Conservation (phyloP, 78 protist genomes). For the Capsaspora owczarzaki region DNA sequence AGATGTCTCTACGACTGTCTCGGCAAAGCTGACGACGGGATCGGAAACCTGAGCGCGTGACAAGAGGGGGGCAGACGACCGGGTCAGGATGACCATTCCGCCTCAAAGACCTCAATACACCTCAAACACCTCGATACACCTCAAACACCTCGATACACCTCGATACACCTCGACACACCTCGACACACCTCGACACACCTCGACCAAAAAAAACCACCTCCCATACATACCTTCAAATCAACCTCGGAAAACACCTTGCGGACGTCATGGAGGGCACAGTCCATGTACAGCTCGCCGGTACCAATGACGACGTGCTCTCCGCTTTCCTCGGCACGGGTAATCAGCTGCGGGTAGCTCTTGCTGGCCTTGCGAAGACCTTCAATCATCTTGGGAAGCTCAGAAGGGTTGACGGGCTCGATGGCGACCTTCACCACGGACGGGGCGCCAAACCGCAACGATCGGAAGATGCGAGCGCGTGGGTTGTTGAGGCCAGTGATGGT, state of each 20-base stretch:
- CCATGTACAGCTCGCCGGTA: slow-evolving; percentile 96
- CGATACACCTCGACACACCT: too few relatives aligned
- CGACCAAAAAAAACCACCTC: too few relatives aligned
- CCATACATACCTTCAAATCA: slow-evolving; percentile 79
- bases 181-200: too few relatives aligned
- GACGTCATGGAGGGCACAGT: slow-evolving; percentile 91
- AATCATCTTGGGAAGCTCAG: slow-evolving; percentile 95
- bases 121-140: not conserved
- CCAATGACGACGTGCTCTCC: slow-evolving; percentile 96
- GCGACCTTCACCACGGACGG: slow-evolving; percentile 70
- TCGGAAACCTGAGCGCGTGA: slow-evolving; percentile 55
- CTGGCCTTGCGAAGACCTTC: slow-evolving; percentile 84
- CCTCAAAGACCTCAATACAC: not conserved
- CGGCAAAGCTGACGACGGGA: slow-evolving; percentile 87
- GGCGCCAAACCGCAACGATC: slow-evolving; percentile 22
- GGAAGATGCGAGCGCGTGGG: slow-evolving; percentile 24
- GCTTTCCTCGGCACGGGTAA: slow-evolving; percentile 86
- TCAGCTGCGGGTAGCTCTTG: slow-evolving; percentile 83
- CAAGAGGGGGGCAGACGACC: not conserved
- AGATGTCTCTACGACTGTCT: slow-evolving; percentile 90
- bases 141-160: not conserved
- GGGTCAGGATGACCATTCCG: not conserved
- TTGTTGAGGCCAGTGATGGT: slow-evolving; percentile 40
- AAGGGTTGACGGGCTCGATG: slow-evolving; percentile 65
- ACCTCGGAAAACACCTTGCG: slow-evolving; percentile 69